A percentile compares a stretch with the other conserved stretches of the same genome.
These are phyloP conservation scores for Aspergillus conjunctus DNA, from an alignment of 495 filamentous ascomycete species.

Conservation along the genomic window DNA sequence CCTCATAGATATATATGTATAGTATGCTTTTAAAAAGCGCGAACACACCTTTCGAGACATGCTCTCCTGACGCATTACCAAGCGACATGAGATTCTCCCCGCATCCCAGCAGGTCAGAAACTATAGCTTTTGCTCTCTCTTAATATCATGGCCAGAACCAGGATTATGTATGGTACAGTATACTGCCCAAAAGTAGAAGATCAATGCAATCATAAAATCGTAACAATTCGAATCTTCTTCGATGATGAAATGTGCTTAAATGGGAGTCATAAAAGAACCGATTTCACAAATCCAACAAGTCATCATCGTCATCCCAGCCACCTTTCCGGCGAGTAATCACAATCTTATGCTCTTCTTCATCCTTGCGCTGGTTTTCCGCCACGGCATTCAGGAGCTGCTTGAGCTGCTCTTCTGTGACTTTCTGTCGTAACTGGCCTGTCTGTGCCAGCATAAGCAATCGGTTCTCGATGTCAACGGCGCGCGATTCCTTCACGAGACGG, in stretches of 20 bases:
- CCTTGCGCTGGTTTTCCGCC: constrained; percentile 65
- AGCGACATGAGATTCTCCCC: neutral
- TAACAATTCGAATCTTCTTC: neutral
- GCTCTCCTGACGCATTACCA: neutral
- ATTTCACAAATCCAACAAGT: constrained; percentile 65
- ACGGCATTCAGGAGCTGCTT: constrained; percentile 87
- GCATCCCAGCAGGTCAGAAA: neutral
- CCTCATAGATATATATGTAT: constrained; percentile 23
- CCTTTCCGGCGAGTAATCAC: constrained; percentile 80
- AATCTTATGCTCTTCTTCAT: constrained; percentile 72
- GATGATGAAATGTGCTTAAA: neutral
- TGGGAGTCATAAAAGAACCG: neutral
- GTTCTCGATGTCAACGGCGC: constrained; percentile 89
- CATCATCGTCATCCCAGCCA: constrained; percentile 87
- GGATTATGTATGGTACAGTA: neutral
- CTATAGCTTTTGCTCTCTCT: neutral
- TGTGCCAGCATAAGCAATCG: constrained; percentile 89
- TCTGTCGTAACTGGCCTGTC: constrained; percentile 77
- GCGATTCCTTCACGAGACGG: constrained; percentile 90
- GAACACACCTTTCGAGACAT: neutral
- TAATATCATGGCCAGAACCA: too few relatives aligned
- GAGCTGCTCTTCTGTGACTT: constrained; percentile 90
- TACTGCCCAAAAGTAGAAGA: constrained; percentile 1
- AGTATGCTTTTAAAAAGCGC: neutral
- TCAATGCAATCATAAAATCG: constrained; percentile 3